Evolutionary conservation across 2,329 filamentous ascomycete genomes (phyloP), one percentile per base, ranked within the genome.

Genomic region (Aphanoascus verrucosus): DNA sequence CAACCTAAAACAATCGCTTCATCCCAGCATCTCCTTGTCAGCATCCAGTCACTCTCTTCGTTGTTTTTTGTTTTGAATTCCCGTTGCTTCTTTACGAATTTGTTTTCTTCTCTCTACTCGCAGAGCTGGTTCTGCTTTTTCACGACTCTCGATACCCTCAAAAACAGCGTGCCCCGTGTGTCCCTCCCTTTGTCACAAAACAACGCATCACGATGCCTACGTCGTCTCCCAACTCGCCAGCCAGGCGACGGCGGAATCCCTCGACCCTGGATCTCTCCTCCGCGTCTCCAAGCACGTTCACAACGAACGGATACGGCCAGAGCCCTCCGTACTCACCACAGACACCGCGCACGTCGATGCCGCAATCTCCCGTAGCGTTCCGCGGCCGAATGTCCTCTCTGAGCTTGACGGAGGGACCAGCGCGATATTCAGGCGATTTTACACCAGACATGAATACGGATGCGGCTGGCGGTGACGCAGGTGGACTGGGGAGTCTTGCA

Each of bases 401-500:
- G 31, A 65, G 65, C 47, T 63, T 62, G 20, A 64, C 67, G 60
- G 68, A 64, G 54, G 67, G 64, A 31, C 65, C 63, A 28, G 60
- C 65, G 14, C 66, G 70, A 35, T 66, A 66, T 57, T 69, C 69
- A 11, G 69, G 65, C 55, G 69, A 72, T 54, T 71, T 69, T 58
- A 64, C 65, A n/a, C 59, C 55, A 12, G 50, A 61, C 19, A 54
- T 60, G 42, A 49, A 51, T 32, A 45, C 38, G 9, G 40, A 53
- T 48, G n/a, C 35, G 34, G 20, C 40, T 34, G 14, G 9, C 31
- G 59, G 60, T n/a, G 67, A 65, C n/a, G 58, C 41, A 23, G 70
- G 72, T 42, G 80, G 78, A 8, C 65, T 82, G 50, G 81, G 80
- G 20, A 83, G 78, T 58, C 65, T 84, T 49, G 81, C 81, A 28